phyloP scores from a whole-genome alignment of 2,329 filamentous ascomycete species.

The Aspergillus ochraceus region DNA sequence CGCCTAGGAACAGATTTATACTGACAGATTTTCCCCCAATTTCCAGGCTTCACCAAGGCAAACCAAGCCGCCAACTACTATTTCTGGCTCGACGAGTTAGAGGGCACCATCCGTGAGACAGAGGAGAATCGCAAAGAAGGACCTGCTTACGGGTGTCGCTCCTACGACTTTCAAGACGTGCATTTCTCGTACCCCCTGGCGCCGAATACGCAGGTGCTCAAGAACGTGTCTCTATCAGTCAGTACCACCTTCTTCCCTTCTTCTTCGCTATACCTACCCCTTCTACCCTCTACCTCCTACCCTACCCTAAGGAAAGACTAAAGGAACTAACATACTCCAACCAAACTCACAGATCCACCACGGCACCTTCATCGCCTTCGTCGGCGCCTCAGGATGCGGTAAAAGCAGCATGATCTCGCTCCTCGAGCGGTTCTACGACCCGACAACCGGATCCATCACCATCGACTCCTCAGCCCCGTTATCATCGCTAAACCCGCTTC shows the following conservation, averaged over 20 bases:
- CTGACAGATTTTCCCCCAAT: too few relatives aligned
- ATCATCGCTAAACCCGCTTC: conserved; percentile 55
- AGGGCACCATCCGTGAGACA: conserved; percentile 45
- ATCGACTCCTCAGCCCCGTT: conserved; percentile 62
- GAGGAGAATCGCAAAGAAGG: conserved; percentile 36
- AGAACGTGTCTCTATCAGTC: conserved; percentile 26
- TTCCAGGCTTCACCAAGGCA: conserved; percentile 44
- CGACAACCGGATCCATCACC: conserved; percentile 63
- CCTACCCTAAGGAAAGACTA: too few relatives aligned
- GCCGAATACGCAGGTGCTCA: conserved; percentile 26
- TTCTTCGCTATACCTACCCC: too few relatives aligned
- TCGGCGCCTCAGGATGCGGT: conserved; percentile 59
- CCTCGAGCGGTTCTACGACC: conserved; percentile 68
- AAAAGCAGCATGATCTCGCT: conserved; percentile 69
- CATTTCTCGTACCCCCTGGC: conserved; percentile 37
- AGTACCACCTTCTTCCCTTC: neutral
- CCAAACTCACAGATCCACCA: conserved; percentile 35
- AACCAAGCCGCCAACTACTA: conserved; percentile 53
- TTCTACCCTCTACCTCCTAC: neutral
- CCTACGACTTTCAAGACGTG: conserved; percentile 46
- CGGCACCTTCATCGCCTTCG: conserved; percentile 55
- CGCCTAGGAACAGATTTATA: too few relatives aligned
- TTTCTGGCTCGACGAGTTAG: conserved; percentile 43
- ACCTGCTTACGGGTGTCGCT: conserved; percentile 29
- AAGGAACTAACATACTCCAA: neutral